A percentile compares a stretch with the other conserved stretches of the same genome.
These are phyloP conservation scores for Hapsidospora chrysogenum DNA, from an alignment of 495 filamentous ascomycete genomes.

Conservation along the genomic window DNA sequence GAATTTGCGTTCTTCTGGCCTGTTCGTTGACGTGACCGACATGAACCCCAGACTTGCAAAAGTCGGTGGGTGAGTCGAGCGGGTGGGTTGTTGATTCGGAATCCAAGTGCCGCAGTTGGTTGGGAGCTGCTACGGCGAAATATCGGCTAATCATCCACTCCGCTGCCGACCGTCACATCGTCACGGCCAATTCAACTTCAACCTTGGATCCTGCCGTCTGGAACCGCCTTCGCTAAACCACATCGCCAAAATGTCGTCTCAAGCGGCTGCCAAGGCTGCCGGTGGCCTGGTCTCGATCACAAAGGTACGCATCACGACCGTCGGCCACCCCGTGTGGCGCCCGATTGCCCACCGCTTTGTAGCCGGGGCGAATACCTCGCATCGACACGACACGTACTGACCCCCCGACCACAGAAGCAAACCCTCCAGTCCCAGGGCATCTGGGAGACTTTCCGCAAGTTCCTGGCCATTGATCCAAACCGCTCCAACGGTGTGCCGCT, in stretches of 20 bases:
- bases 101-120: too few relatives aligned
- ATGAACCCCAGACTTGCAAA: too few relatives aligned
- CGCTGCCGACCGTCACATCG: too few relatives aligned
- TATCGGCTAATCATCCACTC: too few relatives aligned
- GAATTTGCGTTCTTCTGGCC: too few relatives aligned
- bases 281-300: slow-evolving; percentile 26
- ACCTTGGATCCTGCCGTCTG: neutral
- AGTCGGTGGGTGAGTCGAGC: too few relatives aligned
- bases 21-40: too few relatives aligned
- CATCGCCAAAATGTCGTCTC: slow-evolving; percentile 31
- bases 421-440: slow-evolving; percentile 83
- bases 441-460: slow-evolving; percentile 68
- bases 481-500: slow-evolving; percentile 84
- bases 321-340: neutral
- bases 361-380: too few relatives aligned
- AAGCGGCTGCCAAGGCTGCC: slow-evolving; percentile 32
- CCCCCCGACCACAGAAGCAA: slow-evolving; percentile 59
- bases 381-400: slow-evolving; percentile 2
- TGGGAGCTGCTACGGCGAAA: too few relatives aligned
- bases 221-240: neutral
- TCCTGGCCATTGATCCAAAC: slow-evolving; percentile 68
- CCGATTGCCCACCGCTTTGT: too few relatives aligned
- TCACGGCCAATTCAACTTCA: neutral
- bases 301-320: slow-evolving; percentile 15
- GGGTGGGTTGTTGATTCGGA: too few relatives aligned